A percentile compares a stretch with the other conserved stretches of the same genome.
Conservation (phyloP, 2,329 filamentous ascomycete species). For the Lecanicillium sp. region DNA sequence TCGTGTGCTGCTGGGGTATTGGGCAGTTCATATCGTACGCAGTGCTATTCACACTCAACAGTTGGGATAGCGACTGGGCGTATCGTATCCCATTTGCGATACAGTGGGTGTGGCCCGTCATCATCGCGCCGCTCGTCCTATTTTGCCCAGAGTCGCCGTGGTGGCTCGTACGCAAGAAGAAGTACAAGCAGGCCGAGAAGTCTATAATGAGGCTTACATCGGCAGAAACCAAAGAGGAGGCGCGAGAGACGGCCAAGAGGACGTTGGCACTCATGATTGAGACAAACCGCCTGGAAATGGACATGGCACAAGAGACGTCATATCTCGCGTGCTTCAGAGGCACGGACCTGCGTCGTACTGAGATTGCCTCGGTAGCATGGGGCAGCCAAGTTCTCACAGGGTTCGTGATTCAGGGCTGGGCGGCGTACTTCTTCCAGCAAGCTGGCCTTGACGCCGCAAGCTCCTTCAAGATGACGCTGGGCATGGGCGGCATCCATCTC, state of each 20-base stretch:
- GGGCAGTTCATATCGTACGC: slow-evolving; percentile 39
- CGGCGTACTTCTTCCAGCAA: slow-evolving; percentile 25
- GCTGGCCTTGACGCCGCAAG: slow-evolving; percentile 23
- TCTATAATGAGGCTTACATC: slow-evolving; percentile 27
- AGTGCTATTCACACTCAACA: slow-evolving; percentile 21
- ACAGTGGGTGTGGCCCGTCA: slow-evolving; percentile 43
- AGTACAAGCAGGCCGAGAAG: slow-evolving; percentile 28
- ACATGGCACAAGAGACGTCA: slow-evolving; percentile 29
- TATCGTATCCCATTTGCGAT: slow-evolving; percentile 43
- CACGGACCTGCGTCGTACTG: slow-evolving; percentile 33
- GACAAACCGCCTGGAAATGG: slow-evolving; percentile 35
- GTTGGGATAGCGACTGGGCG: slow-evolving; percentile 33
- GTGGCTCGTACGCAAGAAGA: slow-evolving; percentile 34
- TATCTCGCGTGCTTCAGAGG: slow-evolving; percentile 41
- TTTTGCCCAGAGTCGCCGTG: slow-evolving; percentile 44
- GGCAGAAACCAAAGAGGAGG: slow-evolving; percentile 16
- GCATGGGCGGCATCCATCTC: background rate
- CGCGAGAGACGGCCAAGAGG: slow-evolving; percentile 27
- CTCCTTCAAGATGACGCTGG: slow-evolving; percentile 27
- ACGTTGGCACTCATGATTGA: slow-evolving; percentile 36
- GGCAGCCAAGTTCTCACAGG: slow-evolving; percentile 29
- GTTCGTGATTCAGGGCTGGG: slow-evolving; percentile 23
- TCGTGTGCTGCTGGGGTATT: slow-evolving; percentile 42
- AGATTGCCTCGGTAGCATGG: slow-evolving; percentile 30
- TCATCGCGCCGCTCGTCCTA: slow-evolving; percentile 32